Evolutionary conservation across 495 filamentous ascomycete species (phyloP).

Genomic region (Penicillium soppii): DNA sequence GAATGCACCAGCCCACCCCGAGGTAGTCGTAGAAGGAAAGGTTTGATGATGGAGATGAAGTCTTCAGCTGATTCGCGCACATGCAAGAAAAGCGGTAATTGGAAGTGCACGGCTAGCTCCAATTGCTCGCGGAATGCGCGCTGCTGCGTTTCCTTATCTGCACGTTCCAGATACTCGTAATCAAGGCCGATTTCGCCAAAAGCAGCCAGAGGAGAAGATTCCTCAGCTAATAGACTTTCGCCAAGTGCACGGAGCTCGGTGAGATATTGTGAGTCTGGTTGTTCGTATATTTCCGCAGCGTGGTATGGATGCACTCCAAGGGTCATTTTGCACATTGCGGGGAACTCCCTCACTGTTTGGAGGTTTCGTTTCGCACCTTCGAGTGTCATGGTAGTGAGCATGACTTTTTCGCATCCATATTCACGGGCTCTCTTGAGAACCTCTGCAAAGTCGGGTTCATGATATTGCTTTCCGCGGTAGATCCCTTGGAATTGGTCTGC

Average conservation of each 20-base stretch:
- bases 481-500: conserved; percentile 35
- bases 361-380: conserved; percentile 20
- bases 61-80: conserved; percentile 26
- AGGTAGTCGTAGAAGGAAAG: conserved; percentile 20
- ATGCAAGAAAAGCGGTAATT: conserved; percentile 31
- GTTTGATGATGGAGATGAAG: conserved; percentile 26
- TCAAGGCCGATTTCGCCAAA: conserved; percentile 34
- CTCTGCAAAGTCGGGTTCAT: conserved; percentile 23
- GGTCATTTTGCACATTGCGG: conserved; percentile 29
- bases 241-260: conserved; percentile 7
- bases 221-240: conserved; percentile 10
- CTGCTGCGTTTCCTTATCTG: conserved; percentile 29
- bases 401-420: conserved; percentile 22
- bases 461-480: conserved; percentile 33
- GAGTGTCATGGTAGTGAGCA: conserved; percentile 31
- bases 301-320: conserved; percentile 34
- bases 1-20: conserved; percentile 31
- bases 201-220: conserved; percentile 21
- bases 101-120: conserved; percentile 20
- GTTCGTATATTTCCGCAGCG: conserved; percentile 22
- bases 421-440: conserved; percentile 25
- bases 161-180: conserved; percentile 29
- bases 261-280: conserved; percentile 9
- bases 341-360: conserved; percentile 14
- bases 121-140: conserved; percentile 29